Conservation (phyloP, 306 rosid species). For the Myrica gale region DNA sequence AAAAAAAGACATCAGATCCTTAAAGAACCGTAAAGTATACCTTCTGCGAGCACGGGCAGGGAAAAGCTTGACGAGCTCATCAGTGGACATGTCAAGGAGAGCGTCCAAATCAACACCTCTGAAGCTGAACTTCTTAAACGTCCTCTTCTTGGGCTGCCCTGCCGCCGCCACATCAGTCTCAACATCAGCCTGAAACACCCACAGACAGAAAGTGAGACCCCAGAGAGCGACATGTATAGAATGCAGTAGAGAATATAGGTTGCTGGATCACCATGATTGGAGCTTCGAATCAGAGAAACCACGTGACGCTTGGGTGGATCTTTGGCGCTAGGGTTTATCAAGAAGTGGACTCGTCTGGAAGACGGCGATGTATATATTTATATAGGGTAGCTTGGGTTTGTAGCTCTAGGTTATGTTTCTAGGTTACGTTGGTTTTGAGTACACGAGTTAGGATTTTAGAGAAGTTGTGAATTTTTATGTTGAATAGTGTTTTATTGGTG, state of each 20-base stretch:
- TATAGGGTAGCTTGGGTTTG: too few species aligned
- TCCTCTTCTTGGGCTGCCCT: slow-evolving; percentile 82
- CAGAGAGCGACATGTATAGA: background rate
- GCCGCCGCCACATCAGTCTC: slow-evolving; percentile 58
- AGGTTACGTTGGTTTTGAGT: too few species aligned
- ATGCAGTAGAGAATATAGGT: too few species aligned
- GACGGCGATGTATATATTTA: background rate
- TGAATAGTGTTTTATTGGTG: too few species aligned
- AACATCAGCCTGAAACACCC: slow-evolving; percentile 61
- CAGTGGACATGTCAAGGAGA: slow-evolving; percentile 87
- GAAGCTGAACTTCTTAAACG: slow-evolving; percentile 90
- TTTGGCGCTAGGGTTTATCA: slow-evolving; percentile 41
- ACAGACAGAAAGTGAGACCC: background rate
- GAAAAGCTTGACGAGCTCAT: slow-evolving; percentile 85
- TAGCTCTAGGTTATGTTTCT: too few species aligned
- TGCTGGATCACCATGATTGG: slow-evolving; percentile 33
- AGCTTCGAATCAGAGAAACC: slow-evolving; percentile 19
- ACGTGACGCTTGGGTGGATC: background rate
- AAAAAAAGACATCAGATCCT: background rate
- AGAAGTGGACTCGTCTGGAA: background rate
- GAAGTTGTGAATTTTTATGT: too few species aligned
- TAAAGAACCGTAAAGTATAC: slow-evolving; percentile 5
- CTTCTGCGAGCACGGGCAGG: slow-evolving; percentile 86
- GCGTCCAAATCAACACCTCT: slow-evolving; percentile 86
- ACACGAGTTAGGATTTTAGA: too few species aligned